Base-by-base conservation (phyloP, 345 rosid species). In the Litchi chinensis region DNA sequence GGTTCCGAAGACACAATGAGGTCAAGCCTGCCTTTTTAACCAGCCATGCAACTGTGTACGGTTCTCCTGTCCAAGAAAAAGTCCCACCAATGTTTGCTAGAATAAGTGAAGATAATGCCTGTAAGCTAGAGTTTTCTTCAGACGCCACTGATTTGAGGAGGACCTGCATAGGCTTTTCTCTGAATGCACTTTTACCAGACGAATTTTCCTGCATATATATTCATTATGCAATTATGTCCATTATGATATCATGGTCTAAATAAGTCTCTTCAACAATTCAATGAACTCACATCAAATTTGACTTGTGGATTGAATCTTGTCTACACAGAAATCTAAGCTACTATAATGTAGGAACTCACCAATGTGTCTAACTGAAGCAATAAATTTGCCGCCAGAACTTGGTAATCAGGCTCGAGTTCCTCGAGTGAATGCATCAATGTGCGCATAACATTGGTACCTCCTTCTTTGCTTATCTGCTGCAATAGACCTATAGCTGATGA, bases 71-170 rank as follows among this genome's bases (percentile, higher is more conserved):
- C 98, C 97, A 92, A 64, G 95, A 76, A 85, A 89, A 95, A 56
- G 97, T 95, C 74, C 98, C 98, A 48, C 99, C 99, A 5, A 95
- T 82, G 80, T 95, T 92, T 21, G 98, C 90, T 50, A 93, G 83
- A 71, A 95, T 87, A 76, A 79, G 88, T 57, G 92, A 75, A 26
- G 99, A 86, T 73, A 92, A 80, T 60, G 82, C 64, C 81, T 91
- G 95, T 54, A 67, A 60, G 39, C 65, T 75, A 65, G 88, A 84
- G 84, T 74, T 88, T 56, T 87, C 91, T 71, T 87, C 90, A 50
- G 80, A 77, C 74, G 85, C 83, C 74, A 90, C 44, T 52, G 86
- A 83, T 71, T 88, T 81, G 22, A 92, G 88, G 24, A 95, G 86
- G 80, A 93, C 83, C 76, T 81, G 82, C 68, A 83, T 80, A 39